A percentile compares a stretch with the other conserved stretches of the same genome.
Conservation (phyloP, 164 flowering plant genomes). For the Cinnamomum chago region DNA sequence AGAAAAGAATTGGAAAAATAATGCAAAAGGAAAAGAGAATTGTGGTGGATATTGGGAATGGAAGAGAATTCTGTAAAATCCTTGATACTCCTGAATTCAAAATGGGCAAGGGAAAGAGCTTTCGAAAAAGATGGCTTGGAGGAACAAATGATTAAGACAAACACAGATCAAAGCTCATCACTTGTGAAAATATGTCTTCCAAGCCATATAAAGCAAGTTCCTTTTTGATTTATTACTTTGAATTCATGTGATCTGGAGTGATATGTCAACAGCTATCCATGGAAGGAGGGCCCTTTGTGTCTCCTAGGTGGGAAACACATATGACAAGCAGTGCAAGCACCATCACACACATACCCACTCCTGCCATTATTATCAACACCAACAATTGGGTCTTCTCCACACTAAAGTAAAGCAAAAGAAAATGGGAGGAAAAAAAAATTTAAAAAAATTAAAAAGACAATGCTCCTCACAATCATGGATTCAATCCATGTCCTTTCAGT, state of each 20-base stretch:
- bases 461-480: neutral
- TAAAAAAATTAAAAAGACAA: neutral
- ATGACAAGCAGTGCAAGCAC: constrained; percentile 49
- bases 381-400: constrained; percentile 25
- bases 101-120: constrained; percentile 5
- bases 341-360: constrained; percentile 38
- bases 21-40: too few species aligned
- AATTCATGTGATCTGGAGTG: constrained; percentile 26
- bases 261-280: constrained; percentile 43
- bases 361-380: constrained; percentile 30
- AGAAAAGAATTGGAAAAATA: too few species aligned
- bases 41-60: neutral
- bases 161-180: constrained; percentile 19
- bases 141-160: constrained; percentile 21
- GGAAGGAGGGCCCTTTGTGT: constrained; percentile 38
- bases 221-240: constrained; percentile 10
- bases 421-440: neutral
- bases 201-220: constrained; percentile 14
- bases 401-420: constrained; percentile 13
- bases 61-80: neutral
- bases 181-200: constrained; percentile 20
- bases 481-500: neutral
- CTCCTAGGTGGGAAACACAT: constrained; percentile 51
- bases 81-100: neutral
- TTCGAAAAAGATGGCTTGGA: constrained; percentile 11